These are phyloP conservation scores for Metschnikowia cubensis DNA, from an alignment of 805 yeast species.

Conservation along the genomic window DNA sequence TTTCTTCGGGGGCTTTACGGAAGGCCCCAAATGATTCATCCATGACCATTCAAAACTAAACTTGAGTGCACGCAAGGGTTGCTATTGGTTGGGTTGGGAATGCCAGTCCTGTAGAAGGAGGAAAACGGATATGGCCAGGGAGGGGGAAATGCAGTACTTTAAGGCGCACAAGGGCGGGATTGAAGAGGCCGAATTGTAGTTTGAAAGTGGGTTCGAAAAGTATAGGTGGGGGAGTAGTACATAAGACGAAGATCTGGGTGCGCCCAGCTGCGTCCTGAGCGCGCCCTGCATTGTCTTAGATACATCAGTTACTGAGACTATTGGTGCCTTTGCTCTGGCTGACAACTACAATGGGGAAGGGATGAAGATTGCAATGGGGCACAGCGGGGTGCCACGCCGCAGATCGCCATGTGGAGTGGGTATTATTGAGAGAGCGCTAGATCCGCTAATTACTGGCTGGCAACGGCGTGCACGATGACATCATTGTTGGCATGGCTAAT, in stretches of 20 bases:
- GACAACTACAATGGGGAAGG: background rate
- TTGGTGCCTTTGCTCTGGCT: background rate
- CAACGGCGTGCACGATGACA: background rate
- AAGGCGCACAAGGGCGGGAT: background rate
- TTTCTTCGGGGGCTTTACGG: conserved; percentile 3
- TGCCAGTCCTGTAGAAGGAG: background rate
- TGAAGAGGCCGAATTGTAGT: background rate
- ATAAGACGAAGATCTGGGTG: background rate
- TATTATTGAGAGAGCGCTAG: background rate
- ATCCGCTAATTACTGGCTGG: background rate
- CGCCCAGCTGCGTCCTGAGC: conserved; percentile 1
- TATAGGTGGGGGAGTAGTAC: background rate
- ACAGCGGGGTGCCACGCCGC: background rate
- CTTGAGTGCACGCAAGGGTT: background rate
- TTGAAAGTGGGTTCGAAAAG: background rate
- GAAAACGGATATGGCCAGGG: background rate
- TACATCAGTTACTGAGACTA: background rate
- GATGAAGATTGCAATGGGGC: background rate
- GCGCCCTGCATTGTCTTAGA: background rate
- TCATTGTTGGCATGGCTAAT: background rate
- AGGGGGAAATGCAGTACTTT: background rate
- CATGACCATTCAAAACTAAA: background rate
- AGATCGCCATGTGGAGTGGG: background rate
- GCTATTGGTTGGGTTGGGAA: background rate
- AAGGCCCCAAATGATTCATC: conserved; percentile 4